phyloP scores from a whole-genome alignment of 352 stramenopile species.

The Pythium vanterpoolii region DNA sequence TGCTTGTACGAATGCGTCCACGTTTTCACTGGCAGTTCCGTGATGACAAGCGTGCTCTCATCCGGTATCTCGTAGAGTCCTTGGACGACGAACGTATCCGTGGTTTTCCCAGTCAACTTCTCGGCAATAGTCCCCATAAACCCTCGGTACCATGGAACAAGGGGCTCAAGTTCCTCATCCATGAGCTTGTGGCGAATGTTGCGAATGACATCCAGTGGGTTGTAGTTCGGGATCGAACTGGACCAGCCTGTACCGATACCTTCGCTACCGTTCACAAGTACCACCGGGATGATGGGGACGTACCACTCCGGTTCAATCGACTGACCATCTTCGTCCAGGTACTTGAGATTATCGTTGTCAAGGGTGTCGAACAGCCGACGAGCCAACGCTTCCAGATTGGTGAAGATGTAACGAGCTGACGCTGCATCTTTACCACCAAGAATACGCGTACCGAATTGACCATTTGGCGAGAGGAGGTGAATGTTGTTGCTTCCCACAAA shows the following conservation, averaged over 20 bases:
- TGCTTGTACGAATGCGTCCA: constrained; percentile 98
- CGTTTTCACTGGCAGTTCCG: constrained; percentile 93
- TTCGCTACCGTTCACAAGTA: constrained; percentile 95
- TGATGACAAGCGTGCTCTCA: constrained; percentile 92
- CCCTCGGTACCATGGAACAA: constrained; percentile 91
- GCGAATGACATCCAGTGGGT: constrained; percentile 88
- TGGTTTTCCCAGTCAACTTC: constrained; percentile 50
- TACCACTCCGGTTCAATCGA: constrained; percentile 93
- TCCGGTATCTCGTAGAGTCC: constrained; percentile 79
- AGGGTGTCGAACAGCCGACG: constrained; percentile 85
- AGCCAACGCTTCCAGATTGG: constrained; percentile 85
- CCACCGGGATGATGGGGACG: constrained; percentile 95
- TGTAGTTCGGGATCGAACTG: constrained; percentile 91
- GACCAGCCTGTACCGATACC: constrained; percentile 98
- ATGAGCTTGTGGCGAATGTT: constrained; percentile 68
- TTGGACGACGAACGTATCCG: constrained; percentile 83
- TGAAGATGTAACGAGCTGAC: constrained; percentile 94
- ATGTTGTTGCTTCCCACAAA: constrained; percentile 99
- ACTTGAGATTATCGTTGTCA: constrained; percentile 90
- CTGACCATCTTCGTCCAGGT: constrained; percentile 91
- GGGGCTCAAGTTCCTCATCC: constrained; percentile 42
- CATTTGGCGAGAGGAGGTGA: constrained; percentile 92
- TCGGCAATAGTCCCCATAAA: constrained; percentile 88
- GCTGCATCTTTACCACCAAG: constrained; percentile 96
- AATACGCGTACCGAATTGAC: constrained; percentile 97